phyloP scores from a whole-genome alignment of 2,329 filamentous ascomycete species.

The Sporothrix sp. region DNA sequence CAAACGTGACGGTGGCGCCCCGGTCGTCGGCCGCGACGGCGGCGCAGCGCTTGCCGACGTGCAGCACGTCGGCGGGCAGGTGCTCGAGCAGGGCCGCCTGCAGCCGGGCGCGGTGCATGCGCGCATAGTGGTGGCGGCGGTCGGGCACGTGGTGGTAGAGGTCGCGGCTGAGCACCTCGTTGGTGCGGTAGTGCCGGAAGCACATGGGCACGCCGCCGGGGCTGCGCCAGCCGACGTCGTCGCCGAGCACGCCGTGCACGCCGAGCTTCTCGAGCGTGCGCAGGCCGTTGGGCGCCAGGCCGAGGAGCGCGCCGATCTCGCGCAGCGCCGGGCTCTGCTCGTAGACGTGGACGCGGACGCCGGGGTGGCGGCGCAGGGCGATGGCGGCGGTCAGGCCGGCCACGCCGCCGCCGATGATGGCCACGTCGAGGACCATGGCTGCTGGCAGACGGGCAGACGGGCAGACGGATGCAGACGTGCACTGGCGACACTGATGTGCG shows the following conservation, averaged over 20 bases:
- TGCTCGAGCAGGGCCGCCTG: constrained; percentile 6
- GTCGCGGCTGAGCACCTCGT: constrained; percentile 4
- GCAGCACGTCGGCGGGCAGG: neutral
- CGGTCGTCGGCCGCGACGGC: neutral
- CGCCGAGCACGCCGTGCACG: neutral
- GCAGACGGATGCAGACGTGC: no score
- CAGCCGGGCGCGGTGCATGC: constrained; percentile 11
- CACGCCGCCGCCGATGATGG: constrained; percentile 2
- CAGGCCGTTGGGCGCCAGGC: constrained; percentile 9
- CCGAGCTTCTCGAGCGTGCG: constrained; percentile 10
- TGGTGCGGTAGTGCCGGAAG: constrained; percentile 11
- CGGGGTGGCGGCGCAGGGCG: constrained; percentile 8
- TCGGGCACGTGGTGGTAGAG: constrained; percentile 8
- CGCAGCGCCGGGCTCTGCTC: constrained; percentile 4
- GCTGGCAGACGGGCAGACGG: no score
- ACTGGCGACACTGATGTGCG: no score
- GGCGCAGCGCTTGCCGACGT: neutral
- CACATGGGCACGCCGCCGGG: constrained; percentile 7
- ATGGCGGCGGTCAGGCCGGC: constrained; percentile 5
- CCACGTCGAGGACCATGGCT: constrained; percentile 3
- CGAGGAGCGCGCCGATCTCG: constrained; percentile 9
- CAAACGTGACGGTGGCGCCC: constrained; percentile 38
- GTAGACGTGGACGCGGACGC: constrained; percentile 10
- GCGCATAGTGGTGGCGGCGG: constrained; percentile 4
- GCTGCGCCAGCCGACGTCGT: constrained; percentile 4